Evolutionary conservation across 2,329 filamentous ascomycete genomes (phyloP), one percentile per base, ranked within the genome.

Genomic region (Lojkania enalia): DNA sequence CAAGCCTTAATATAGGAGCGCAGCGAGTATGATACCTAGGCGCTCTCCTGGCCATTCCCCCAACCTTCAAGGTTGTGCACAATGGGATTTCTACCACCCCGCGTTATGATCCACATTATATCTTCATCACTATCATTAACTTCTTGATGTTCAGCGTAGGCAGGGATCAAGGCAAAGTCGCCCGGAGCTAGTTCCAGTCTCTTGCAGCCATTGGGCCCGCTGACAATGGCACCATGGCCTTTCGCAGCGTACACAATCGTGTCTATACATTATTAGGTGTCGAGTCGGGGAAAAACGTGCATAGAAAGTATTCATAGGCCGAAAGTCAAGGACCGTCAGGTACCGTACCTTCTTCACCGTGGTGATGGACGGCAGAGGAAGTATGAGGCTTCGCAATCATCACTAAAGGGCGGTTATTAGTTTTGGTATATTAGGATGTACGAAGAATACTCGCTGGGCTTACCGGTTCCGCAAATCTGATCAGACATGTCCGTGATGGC

Each of bases 111-210:
- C 82, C 84, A 87, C 27, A 82, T 77, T 2, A 85, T 71, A 35
- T 85, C 81, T 21, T 80, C 76, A 32, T 83, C 80, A 1, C 78
- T 77, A 27, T 87, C 79, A 56, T 89, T 89, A 15, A 84, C 72
- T 42, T 85, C 78, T 63, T 88, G 84, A 67, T 89, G 84, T 63
- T 89, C 85, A 0, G 82, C 81, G 75, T 79, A 87, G 0, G 84
- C 80, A 0, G 86, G 86, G 11, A 89, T 78, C 42, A 87, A 76
- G 2, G 84, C 84, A 65, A 87, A 89, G 63, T 88, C 85, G 0
- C 86, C 86, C 0, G 81, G 74, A 1, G 67, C 66, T 5, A 90
- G 73, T 14, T 79, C 71, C 49, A 85, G 77, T 23, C 78, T 77
- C 49, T 78, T 78, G 35, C 76, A 77, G 11, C 81, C 77, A 31